A percentile compares a stretch with the other conserved stretches of the same genome.
Conservation (phyloP, 768 basidiomycete species). For the Lactarius hatsudake region DNA sequence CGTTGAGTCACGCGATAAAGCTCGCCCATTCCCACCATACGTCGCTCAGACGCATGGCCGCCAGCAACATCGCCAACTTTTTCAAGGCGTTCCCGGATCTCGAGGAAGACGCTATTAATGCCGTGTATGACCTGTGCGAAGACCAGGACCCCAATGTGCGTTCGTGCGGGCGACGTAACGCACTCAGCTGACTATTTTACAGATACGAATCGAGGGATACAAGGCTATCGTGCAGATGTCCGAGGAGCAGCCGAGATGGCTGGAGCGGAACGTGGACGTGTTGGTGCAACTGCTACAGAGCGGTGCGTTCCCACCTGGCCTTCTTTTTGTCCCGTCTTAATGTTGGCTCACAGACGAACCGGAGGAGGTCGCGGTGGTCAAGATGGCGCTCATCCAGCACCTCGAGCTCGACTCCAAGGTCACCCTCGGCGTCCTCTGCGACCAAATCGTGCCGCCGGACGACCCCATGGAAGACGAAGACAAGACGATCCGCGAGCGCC, state of each 20-base stretch:
- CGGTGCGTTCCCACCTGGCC: constrained; percentile 42
- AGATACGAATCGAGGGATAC: constrained; percentile 75
- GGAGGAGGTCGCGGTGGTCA: constrained; percentile 60
- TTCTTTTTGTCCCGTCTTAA: background rate
- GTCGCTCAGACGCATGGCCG: constrained; percentile 54
- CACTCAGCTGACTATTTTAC: background rate
- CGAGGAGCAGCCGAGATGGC: constrained; percentile 50
- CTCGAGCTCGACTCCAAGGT: constrained; percentile 59
- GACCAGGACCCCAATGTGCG: constrained; percentile 55
- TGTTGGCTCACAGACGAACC: constrained; percentile 47
- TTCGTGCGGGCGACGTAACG: background rate
- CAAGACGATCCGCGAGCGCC: constrained; percentile 50
- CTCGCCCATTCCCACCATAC: constrained; percentile 49
- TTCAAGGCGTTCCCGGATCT: constrained; percentile 67
- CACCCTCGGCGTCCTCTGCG: constrained; percentile 65
- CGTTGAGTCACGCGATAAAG: constrained; percentile 52
- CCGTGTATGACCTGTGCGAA: constrained; percentile 77
- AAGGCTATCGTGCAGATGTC: constrained; percentile 54
- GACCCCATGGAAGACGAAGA: constrained; percentile 58
- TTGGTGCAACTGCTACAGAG: constrained; percentile 73
- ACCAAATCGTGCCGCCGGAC: constrained; percentile 56
- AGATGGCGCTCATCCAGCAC: constrained; percentile 56
- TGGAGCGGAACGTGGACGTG: constrained; percentile 72
- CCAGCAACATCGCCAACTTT: constrained; percentile 53
- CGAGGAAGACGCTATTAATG: constrained; percentile 73